These are phyloP conservation scores for Zymoseptoria tritici DNA, from an alignment of 2,329 filamentous ascomycete species.

Conservation along the genomic window DNA sequence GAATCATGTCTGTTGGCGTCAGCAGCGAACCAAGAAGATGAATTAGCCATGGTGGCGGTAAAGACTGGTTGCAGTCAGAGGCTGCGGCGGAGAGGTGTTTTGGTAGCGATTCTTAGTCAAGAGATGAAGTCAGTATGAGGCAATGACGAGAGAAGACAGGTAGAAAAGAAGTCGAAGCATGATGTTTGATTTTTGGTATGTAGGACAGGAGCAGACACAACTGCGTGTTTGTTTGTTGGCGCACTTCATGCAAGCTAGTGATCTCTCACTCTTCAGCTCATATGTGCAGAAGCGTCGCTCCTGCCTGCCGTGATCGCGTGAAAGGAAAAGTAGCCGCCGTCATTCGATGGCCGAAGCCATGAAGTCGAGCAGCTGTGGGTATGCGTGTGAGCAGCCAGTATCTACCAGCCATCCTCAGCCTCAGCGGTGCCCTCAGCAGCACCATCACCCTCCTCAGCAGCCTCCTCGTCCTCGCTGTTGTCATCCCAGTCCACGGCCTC, in stretches of 20 bases:
- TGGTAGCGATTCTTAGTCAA: neutral
- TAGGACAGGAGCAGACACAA: neutral
- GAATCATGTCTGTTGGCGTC: neutral
- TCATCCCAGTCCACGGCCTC: conserved; percentile 47
- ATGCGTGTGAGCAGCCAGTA: neutral
- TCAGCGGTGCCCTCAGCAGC: conserved; percentile 12
- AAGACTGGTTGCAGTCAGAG: neutral
- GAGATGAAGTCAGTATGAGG: neutral
- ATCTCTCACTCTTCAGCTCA: neutral
- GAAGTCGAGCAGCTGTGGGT: neutral
- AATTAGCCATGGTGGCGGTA: neutral
- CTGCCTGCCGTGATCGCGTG: neutral
- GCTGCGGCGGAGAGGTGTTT: neutral
- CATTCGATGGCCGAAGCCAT: neutral
- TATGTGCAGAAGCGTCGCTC: neutral
- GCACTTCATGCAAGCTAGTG: neutral
- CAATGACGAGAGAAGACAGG: neutral
- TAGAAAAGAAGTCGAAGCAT: neutral
- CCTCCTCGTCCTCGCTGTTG: conserved; percentile 41
- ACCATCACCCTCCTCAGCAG: conserved; percentile 6
- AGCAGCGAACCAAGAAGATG: neutral
- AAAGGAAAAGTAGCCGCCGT: neutral
- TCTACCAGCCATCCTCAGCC: conserved; percentile 13
- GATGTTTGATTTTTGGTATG: neutral
- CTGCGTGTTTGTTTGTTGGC: neutral